Evolutionary conservation across 805 yeast genomes (phyloP), one percentile per base, ranked within the genome.

Genomic region (Debaryomyces tyrocola): DNA sequence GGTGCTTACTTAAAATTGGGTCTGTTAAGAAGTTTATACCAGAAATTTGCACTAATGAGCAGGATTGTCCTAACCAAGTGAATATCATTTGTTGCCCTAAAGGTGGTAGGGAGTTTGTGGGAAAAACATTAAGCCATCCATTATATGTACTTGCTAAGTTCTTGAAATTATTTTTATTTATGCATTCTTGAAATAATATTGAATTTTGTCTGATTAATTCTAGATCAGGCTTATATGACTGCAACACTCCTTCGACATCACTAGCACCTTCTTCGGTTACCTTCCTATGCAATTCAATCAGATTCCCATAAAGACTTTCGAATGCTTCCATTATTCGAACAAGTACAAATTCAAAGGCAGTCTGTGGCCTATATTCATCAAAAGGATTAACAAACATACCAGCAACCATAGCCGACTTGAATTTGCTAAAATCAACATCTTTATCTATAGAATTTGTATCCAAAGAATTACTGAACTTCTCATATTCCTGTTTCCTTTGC

Each of bases 1-100:
- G 69, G 53, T 78, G 82, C 49, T 85, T 79, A 42, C 77, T 70
- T 56, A 92, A 85, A 28, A 90, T 68, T 0, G 98, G 98, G 63
- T 92, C 98, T 2, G 97, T 87, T 33, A 92, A 63, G 48, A 92
- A 74, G 48, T 84, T 86, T n/a, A 88, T 66, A 1, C 85, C 84
- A 4, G 85, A 77, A 2, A 90, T 63, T 57, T 87, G 90, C 4
- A 90, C 70, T 44, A 80, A 77, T 2, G 91, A 79, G 64, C 97
- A 90, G 47, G 94, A 85, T 62, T 92, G 98, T 4, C 98, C 98
- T 36, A 92, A 64, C 98, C 98, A 92, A 0, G 97, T 90, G 57
- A 85, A 79, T 1, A 86, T 74, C 55, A 87, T 50, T 54, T 85
- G 74, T 21, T 78, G 69, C 9, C 62, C 45, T 2, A 77, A 43